A percentile compares a stretch with the other conserved stretches of the same genome.
Conservation (phyloP, 2,329 filamentous ascomycete genomes). For the Alternaria gaisen region DNA sequence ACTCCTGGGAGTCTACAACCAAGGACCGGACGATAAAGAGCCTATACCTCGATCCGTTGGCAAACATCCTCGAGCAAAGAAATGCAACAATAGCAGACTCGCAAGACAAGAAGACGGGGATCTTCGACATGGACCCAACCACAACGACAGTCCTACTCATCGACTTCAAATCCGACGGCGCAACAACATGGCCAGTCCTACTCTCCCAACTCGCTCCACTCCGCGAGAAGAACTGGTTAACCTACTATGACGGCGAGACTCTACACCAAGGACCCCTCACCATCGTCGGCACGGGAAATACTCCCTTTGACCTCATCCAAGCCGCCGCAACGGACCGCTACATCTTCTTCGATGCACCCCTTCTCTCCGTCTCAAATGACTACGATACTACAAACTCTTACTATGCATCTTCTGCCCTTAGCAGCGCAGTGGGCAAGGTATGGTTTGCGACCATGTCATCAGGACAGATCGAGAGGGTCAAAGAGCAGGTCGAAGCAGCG, state of each 20-base stretch:
- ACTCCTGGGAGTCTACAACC: slow-evolving; percentile 32
- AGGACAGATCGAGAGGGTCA: slow-evolving; percentile 13
- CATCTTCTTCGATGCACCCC: slow-evolving; percentile 72
- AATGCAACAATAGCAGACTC: slow-evolving; percentile 31
- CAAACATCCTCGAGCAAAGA: slow-evolving; percentile 51
- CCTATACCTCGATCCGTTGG: slow-evolving; percentile 50
- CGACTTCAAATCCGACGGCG: slow-evolving; percentile 71
- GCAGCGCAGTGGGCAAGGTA: slow-evolving; percentile 29
- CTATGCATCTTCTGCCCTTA: slow-evolving; percentile 36
- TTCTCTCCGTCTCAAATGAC: slow-evolving; percentile 51
- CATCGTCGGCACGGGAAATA: slow-evolving; percentile 73
- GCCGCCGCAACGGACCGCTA: slow-evolving; percentile 66
- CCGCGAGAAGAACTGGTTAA: slow-evolving; percentile 63
- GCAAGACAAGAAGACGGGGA: slow-evolving; percentile 52
- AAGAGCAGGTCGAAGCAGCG: slow-evolving; percentile 16
- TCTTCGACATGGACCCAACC: slow-evolving; percentile 56
- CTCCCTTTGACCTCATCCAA: slow-evolving; percentile 65
- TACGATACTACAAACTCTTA: slow-evolving; percentile 40
- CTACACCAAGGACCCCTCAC: slow-evolving; percentile 68
- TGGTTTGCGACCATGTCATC: slow-evolving; percentile 22
- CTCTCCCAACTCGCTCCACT: slow-evolving; percentile 67
- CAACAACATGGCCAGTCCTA: slow-evolving; percentile 63
- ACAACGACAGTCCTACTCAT: slow-evolving; percentile 68
- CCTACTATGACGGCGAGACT: slow-evolving; percentile 58
- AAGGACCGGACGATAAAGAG: slow-evolving; percentile 33